Evolutionary conservation across 768 basidiomycete species (phyloP), one percentile per base, ranked within the genome.

Genomic region (Mycena alexandri): DNA sequence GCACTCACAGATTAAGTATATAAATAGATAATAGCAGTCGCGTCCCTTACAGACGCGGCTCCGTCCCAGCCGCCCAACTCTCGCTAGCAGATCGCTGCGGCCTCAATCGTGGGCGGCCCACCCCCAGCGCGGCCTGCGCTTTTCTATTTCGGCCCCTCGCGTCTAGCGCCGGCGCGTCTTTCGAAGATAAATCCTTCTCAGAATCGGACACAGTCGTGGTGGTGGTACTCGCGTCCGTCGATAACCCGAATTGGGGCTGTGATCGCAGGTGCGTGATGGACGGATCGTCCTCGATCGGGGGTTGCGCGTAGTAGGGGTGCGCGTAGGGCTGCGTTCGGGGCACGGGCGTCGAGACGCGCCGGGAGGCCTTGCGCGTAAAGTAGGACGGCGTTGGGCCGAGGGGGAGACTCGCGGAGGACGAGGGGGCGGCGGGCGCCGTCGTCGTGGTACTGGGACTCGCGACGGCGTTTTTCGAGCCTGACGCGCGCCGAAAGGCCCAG

Each of bases 251-350:
- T 41, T 64, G 69, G 29, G 65, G 65, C 52, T 63, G 17, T 25
- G 41, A n/a, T 9, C 65, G 69, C 54, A 70, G 69, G 46, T 68
- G 58, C 24, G 69, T 57, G 43, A 46, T 42, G 33, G 66, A 63
- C 11, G 12, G 57, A 16, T 66, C 61, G 55, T 63, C 69, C 14
- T 65, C 71, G 44, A 50, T 44, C 34, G 75, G 75, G 12, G 75
- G 75, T 53, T 71, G 59, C 36, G 75, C 75, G 65, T 79, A 82
- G 71, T 79, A 81, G 5, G 80, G 80, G 41, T 79, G 75, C 13
- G 78, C 76, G 25, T 81, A 81, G 5, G 80, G 80, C 19, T 81
- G 79, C 13, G 81, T 81, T 19, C 80, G 80, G 41, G 73, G 63
- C 5, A 72, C 72, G 5, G 76, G 73, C 47, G 74, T 78, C 56